These are phyloP conservation scores for Fraxinus cuspidata DNA, from an alignment of 257 asterid species.

Conservation along the genomic window DNA sequence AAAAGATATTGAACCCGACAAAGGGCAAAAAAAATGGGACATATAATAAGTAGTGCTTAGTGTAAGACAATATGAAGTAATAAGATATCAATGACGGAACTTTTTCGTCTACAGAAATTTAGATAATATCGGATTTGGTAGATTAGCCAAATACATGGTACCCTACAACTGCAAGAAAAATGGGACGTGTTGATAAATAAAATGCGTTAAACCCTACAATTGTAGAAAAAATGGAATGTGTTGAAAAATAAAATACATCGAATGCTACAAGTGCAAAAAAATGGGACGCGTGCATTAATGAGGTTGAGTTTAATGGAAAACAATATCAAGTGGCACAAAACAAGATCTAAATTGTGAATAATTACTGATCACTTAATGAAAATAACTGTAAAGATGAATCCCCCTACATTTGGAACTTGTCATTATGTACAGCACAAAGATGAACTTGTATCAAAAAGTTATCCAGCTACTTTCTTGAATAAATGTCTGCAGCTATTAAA, in stretches of 20 bases:
- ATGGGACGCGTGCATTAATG: slow-evolving; percentile 1
- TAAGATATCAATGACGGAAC: no score
- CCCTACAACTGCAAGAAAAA: background rate
- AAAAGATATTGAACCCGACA: background rate
- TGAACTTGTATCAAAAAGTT: background rate
- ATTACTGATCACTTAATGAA: background rate
- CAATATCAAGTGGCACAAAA: background rate
- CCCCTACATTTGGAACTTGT: background rate
- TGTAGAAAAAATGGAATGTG: background rate
- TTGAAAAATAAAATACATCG: background rate
- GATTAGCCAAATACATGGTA: background rate
- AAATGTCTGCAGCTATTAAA: background rate
- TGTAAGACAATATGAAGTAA: no score
- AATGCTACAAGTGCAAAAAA: background rate
- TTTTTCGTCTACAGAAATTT: no score
- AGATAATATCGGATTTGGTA: background rate
- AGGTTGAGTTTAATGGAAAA: background rate
- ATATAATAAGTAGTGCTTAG: no score
- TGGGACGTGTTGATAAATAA: background rate
- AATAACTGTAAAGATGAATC: background rate
- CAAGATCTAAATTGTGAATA: background rate
- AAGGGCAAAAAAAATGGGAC: no score
- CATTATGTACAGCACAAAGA: background rate
- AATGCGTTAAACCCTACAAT: background rate
- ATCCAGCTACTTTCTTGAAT: slow-evolving; percentile 1